phyloP scores from a whole-genome alignment of 495 filamentous ascomycete species.

The Cudoniella acicularis region DNA sequence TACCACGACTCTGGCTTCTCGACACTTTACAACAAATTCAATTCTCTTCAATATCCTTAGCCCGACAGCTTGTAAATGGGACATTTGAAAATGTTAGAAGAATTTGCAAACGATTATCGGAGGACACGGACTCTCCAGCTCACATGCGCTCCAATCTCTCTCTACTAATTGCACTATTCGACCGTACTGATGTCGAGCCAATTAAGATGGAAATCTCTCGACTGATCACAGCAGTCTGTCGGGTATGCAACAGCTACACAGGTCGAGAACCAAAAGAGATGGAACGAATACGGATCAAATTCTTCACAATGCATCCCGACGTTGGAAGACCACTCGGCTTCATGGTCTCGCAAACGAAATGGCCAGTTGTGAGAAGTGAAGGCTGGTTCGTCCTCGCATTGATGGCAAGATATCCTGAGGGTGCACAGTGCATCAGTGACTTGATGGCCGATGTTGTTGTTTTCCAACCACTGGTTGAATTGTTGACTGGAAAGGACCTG shows the following conservation, averaged over 20 bases:
- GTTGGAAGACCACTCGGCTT: conserved; percentile 53
- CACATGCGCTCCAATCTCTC: conserved; percentile 52
- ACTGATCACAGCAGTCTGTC: conserved; percentile 59
- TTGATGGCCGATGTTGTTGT: conserved; percentile 47
- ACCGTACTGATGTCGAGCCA: conserved; percentile 56
- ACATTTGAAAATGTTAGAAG: conserved; percentile 53
- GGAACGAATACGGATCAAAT: conserved; percentile 35
- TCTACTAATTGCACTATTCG: conserved; percentile 54
- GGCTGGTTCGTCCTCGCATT: conserved; percentile 72
- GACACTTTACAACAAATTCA: conserved; percentile 64
- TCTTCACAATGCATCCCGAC: conserved; percentile 49
- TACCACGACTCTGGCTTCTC: conserved; percentile 59
- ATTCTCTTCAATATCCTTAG: conserved; percentile 63
- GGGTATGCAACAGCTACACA: conserved; percentile 48
- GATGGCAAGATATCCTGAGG: conserved; percentile 52
- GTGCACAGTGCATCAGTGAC: conserved; percentile 46
- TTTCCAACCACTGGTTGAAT: conserved; percentile 43
- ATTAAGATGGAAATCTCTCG: conserved; percentile 74
- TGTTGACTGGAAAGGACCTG: conserved; percentile 38
- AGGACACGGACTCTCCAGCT: conserved; percentile 36
- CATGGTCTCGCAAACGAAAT: conserved; percentile 65
- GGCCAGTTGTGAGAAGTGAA: conserved; percentile 67
- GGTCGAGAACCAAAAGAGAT: conserved; percentile 18
- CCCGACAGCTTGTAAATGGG: conserved; percentile 60
- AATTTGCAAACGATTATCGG: conserved; percentile 39